Evolutionary conservation across 441 rosid genomes (phyloP).

Genomic region (Populus hybrid): DNA sequence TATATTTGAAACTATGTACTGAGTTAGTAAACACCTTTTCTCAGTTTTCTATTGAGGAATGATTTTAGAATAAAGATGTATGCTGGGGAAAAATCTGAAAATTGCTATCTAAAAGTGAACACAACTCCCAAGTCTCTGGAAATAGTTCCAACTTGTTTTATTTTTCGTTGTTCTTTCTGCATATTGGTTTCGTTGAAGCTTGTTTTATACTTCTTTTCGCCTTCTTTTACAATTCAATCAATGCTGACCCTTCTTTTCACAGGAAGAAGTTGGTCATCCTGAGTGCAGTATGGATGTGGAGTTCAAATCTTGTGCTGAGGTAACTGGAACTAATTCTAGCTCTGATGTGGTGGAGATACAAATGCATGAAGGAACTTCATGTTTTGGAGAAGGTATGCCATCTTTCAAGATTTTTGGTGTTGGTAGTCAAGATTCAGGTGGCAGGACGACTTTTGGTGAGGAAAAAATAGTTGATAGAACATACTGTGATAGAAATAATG

Average conservation of each 20-base stretch:
- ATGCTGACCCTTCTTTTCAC: slow-evolving; percentile 17
- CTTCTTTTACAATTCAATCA: background rate
- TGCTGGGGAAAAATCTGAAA: too few relatives aligned
- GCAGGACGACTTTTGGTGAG: slow-evolving; percentile 13
- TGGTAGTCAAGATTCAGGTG: slow-evolving; percentile 30
- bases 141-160: background rate
- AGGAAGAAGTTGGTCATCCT: slow-evolving; percentile 38
- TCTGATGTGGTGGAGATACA: slow-evolving; percentile 27
- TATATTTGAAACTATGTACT: background rate
- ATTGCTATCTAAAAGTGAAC: background rate
- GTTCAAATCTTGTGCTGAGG: slow-evolving; percentile 25
- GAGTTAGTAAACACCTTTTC: background rate
- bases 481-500: slow-evolving; percentile 30
- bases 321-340: slow-evolving; percentile 23
- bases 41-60: background rate
- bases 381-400: slow-evolving; percentile 23
- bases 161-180: background rate
- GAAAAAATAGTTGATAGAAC: slow-evolving; percentile 29
- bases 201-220: background rate
- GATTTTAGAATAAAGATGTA: background rate
- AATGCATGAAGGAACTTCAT: slow-evolving; percentile 24
- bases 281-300: slow-evolving; percentile 23
- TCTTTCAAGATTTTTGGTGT: slow-evolving; percentile 26
- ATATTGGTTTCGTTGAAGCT: background rate
- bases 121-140: background rate